Base-by-base conservation (phyloP, 1,284 basidiomycete genomes). In the Puccinia triticina region DNA sequence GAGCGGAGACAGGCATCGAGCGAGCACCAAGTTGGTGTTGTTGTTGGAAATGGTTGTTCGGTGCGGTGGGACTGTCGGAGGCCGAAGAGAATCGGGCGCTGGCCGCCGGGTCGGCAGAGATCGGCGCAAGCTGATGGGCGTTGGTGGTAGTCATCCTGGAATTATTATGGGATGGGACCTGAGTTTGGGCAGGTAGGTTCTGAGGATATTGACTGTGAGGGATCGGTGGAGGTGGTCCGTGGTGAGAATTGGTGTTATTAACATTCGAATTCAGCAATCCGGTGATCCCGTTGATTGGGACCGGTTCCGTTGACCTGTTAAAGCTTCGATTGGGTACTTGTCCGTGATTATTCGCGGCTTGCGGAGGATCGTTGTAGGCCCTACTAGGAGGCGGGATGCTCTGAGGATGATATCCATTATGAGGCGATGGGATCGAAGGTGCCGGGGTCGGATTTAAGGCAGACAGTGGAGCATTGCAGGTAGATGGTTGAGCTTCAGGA, bases 21-120 rank as follows among this genome's bases (percentile, higher is more conserved):
- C 66, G 46, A 55, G 43, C 34, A 16, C 55, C 26, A 3, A 69
- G 23, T 43, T 69, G 66, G 67, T 79, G 77, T 43, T 79, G 64
- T 29, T 46, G 48, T 29, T 46, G 48, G 67, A 77, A 77, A 64
- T 77, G 74, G 59, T 77, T 77, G 26, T 77, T 77, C n/a, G 53
- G 16, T 2, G 74, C 46, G 23, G 37, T 77, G 12, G 74, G 74
- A 32, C 74, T 77, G 59, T 48, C n/a, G 32, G 74, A 43, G 32
- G 46, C 59, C 34, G 74, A 46, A n/a, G 74, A 77, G 46, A 40
- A 77, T 32, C 40, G 55, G 37, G 53, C 59, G 40, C 18, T 64
- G 1, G 64, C 48, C 23, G 66, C 40, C 1, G 64, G 77, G 32
- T 79, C 53, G 37, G 46, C 48, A 29, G 66, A 67, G 32, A 57